Evolutionary conservation across 495 filamentous ascomycete genomes (phyloP), one percentile per base, ranked within the genome.

Genomic region (Talaromyces thailandensis): DNA sequence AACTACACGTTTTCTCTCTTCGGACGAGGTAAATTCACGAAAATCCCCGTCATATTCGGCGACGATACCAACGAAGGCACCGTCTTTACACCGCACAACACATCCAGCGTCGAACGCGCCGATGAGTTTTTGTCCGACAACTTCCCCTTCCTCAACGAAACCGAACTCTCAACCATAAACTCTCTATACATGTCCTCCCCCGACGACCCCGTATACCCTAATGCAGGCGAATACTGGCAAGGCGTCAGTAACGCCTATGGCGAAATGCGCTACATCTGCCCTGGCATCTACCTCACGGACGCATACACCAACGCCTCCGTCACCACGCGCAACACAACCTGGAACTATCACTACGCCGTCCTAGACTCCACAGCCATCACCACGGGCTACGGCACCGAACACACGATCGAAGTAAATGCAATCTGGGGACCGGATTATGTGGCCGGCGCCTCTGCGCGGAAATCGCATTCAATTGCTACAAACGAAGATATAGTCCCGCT

Each of bases 241-340:
- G 81, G 85, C n/a, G 75, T 80, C 14, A 78, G 80, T 61, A 76
- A 81, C 43, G 83, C 82, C 3, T 92, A 90, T 66, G 88, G 87
- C 24, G 86, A 91, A 65, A 79, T 90, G 62, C 82, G 88, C n/a
- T 91, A 91, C 72, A 86, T 78, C 66, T 92, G 89, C 61, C 87
- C 87, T 0, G 81, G 81, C 1, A 75, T 89, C 23, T 83, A 77
- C 68, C 71, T 87, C 71, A 83, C 78, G 16, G 68, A 75, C 4
- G 69, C 75, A 0, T 76, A 81, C 64, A 64, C 62, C 23, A 56
- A 64, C 51, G 60, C 55, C 32, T 66, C 73, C 6, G n/a, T n/a
- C n/a, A 48, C 65, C 6, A 68, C 75, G 26, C 76, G 74, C 16
- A 16, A 75, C 3, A 56, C 66, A 24, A 81, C 73, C 59, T 88